These are phyloP conservation scores for Gossypium davidsonii DNA, from an alignment of 441 rosid species.

Conservation along the genomic window DNA sequence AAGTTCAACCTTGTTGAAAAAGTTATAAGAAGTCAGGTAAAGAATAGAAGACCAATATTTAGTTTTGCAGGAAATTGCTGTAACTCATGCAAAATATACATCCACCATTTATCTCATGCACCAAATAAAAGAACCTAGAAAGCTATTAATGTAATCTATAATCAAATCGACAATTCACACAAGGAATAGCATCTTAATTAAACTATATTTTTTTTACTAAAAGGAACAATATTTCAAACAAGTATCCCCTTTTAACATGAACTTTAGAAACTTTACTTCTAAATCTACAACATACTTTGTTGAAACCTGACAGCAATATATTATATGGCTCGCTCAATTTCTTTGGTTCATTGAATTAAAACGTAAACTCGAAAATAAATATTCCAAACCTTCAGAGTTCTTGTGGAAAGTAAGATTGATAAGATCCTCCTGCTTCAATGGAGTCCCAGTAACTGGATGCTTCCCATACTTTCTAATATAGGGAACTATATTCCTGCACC, in stretches of 20 bases:
- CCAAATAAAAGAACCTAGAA: not conserved
- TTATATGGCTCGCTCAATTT: not conserved
- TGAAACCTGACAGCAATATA: not conserved
- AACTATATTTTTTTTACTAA: not conserved
- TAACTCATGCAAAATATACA: not conserved
- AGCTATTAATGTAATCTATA: not conserved
- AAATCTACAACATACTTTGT: not conserved
- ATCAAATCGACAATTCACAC: not conserved
- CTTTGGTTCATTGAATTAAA: not conserved
- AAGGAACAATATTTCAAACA: not conserved
- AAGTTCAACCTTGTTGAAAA: not conserved
- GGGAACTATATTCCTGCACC: conserved; percentile 66
- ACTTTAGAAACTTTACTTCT: not conserved
- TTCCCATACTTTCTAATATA: conserved; percentile 76
- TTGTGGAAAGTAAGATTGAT: conserved; percentile 73
- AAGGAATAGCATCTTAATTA: not conserved
- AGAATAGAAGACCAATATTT: not conserved
- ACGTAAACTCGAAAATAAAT: not conserved
- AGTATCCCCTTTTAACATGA: not conserved
- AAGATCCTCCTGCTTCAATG: conserved; percentile 68
- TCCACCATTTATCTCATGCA: not conserved
- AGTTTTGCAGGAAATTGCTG: no score
- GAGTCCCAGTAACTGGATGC: conserved; percentile 77
- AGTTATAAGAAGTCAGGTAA: not conserved
- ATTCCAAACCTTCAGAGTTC: conserved; percentile 61